Evolutionary conservation across 1,284 basidiomycete species (phyloP), one percentile per base, ranked within the genome.

Genomic region (Vanrija sp.): DNA sequence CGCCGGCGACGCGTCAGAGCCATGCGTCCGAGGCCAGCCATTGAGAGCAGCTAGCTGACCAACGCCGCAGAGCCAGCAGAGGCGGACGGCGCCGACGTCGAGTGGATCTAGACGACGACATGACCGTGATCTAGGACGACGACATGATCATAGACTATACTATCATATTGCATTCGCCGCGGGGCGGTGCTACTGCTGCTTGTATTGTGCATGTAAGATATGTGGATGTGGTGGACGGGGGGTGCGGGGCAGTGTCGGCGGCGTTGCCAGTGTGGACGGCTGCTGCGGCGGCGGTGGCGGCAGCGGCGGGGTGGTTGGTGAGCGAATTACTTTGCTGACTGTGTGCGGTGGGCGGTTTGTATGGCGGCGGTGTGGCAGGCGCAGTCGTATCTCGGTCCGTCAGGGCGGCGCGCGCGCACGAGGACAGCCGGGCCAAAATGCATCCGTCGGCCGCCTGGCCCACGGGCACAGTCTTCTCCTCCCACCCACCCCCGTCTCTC

Each of bases 31-130:
- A 57, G n/a, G 48, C 25, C 0, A 46, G 49, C 28, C 6, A 6
- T 10, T 16, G 46, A 48, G 5, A 42, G 15, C 39, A 2, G 39
- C 39, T 15, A 34, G 6, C 34, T 34, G 34, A 34, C 34, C 1
- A 10, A 7, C 34, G 6, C 16, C n/a, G 7, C 40, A 19, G 38
- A 42, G 18, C 16, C 23, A 3, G 45, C 39, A 1, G 28, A 28
- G 28, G 52, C 52, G 0, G 52, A 53, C 19, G 34, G 12, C 38
- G 54, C 47, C 23, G 61, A 62, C 16, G 52, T 54, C 28, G 61
- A 62, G 57, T 59, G 52, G 46, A 59, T 62, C 49, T 62, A 51
- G n/a, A 7, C 34, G 38, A 15, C 9, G 39, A 3, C 21, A 23
- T 23, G 21, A 23, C 21, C 21, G 21, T 23, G 21, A 3, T 23